Base-by-base conservation (phyloP, 176 grass and related monocot genomes). In the Oryza australiensis region DNA sequence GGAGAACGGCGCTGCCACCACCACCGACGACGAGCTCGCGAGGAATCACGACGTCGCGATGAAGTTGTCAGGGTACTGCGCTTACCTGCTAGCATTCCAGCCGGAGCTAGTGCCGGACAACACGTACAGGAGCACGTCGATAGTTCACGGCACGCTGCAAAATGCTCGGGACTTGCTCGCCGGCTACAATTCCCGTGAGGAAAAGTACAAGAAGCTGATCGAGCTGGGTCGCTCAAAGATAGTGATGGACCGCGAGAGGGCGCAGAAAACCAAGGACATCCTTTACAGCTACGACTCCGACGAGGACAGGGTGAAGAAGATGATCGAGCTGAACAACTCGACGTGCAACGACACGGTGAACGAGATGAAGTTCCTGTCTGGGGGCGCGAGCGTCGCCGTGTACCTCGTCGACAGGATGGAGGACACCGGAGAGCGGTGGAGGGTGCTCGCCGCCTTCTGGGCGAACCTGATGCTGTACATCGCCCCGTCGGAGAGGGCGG, bases 1-100 rank as follows among this genome's bases (percentile, higher is more conserved):
- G 57, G 38, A 22, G 15, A 51, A 49, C 15, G 12, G 0, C 3
- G 0, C 14, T 48, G 0, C 14, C 16, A n/a, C 18, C 55, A 20
- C 41, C 2, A 0, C 15, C 2, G 59, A 26, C 20, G 34, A 0
- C 12, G 79, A 81, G 66, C 24, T 81, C 49, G 4, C 9, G 48
- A 81, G 70, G 34, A 70, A 81, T 46, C 67, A 81, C 9, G 12
- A 0, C 0, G 3, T 82, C 3, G 79, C 79, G 34, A 62, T 49
- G 22, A 42, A 82, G 26, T 34, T 82, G 0, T 82, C 79, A 0
- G 79, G 67, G 1, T 82, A 82, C 33, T 82, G 79, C 28, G 3
- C 16, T 24, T 72, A 82, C 26, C 34, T 82, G 2, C 1, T 72
- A 26, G 67, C 67, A 1, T 82, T 82, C 51, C 34, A 40, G 12